Evolutionary conservation across 2,329 filamentous ascomycete genomes (phyloP).

Genomic region (Nothophaeocryptopus gaeumannii): DNA sequence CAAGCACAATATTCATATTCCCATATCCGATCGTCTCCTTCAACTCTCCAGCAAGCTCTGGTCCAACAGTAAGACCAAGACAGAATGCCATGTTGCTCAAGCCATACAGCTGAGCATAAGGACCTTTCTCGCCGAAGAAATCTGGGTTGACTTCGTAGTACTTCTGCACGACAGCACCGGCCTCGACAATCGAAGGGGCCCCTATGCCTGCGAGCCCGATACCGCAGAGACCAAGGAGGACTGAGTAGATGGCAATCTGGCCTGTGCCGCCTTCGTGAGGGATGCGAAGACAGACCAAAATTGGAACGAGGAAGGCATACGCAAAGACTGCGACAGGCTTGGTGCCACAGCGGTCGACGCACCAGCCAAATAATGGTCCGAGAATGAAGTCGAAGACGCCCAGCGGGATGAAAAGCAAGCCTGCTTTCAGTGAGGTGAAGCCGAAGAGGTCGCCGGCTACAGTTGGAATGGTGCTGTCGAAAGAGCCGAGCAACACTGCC

Average conservation of each 20-base stretch:
- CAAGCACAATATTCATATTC: constrained; percentile 56
- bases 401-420: constrained; percentile 48
- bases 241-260: constrained; percentile 48
- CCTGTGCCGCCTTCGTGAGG: constrained; percentile 39
- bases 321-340: constrained; percentile 42
- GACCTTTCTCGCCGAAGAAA: constrained; percentile 55
- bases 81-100: constrained; percentile 63
- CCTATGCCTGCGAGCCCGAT: constrained; percentile 54
- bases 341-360: constrained; percentile 47
- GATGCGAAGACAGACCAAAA: constrained; percentile 44
- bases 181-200: constrained; percentile 57
- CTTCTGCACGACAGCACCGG: constrained; percentile 53
- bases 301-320: constrained; percentile 44
- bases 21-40: constrained; percentile 55
- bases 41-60: constrained; percentile 54
- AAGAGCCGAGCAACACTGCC: constrained; percentile 42
- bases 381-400: constrained; percentile 45
- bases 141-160: constrained; percentile 56
- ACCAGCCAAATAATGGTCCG: constrained; percentile 49
- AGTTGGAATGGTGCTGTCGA: constrained; percentile 50
- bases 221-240: constrained; percentile 48
- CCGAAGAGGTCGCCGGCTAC: constrained; percentile 43
- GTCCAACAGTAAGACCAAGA: constrained; percentile 58
- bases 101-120: constrained; percentile 65
- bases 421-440: constrained; percentile 45